Conservation (phyloP, 2,329 filamentous ascomycete species). For the Monilinia vaccinii-corymbosi region DNA sequence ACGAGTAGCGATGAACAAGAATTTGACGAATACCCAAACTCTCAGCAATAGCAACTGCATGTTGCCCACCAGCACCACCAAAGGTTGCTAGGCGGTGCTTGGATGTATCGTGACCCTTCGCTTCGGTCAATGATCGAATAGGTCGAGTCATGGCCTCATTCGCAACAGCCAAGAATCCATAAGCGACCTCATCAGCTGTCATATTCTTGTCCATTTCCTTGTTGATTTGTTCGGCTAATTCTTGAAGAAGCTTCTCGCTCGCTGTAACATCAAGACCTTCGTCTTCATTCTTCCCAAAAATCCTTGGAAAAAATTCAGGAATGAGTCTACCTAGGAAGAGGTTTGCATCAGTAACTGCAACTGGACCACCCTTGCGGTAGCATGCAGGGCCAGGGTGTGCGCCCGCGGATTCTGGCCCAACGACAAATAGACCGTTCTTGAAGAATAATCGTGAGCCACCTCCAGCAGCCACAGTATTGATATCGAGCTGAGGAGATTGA, state of each 20-base stretch:
- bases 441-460: slow-evolving; percentile 50
- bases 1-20: slow-evolving; percentile 78
- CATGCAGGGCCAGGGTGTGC: slow-evolving; percentile 85
- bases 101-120: slow-evolving; percentile 83
- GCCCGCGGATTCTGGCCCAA: slow-evolving; percentile 51
- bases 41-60: slow-evolving; percentile 83
- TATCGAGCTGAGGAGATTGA: slow-evolving; percentile 70
- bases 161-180: slow-evolving; percentile 81
- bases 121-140: slow-evolving; percentile 83
- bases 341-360: slow-evolving; percentile 88
- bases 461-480: slow-evolving; percentile 51
- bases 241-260: slow-evolving; percentile 65
- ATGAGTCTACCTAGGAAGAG: slow-evolving; percentile 74
- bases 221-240: slow-evolving; percentile 71
- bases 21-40: slow-evolving; percentile 79
- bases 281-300: slow-evolving; percentile 85
- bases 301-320: slow-evolving; percentile 89
- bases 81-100: slow-evolving; percentile 88
- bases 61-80: slow-evolving; percentile 83
- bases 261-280: slow-evolving; percentile 68
- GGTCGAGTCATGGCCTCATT: slow-evolving; percentile 89
- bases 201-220: slow-evolving; percentile 62
- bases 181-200: slow-evolving; percentile 75
- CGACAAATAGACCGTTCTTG: slow-evolving; percentile 61
- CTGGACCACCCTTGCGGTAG: slow-evolving; percentile 78